Conservation (phyloP, 768 basidiomycete genomes). For the Fomitopsis pulvina region DNA sequence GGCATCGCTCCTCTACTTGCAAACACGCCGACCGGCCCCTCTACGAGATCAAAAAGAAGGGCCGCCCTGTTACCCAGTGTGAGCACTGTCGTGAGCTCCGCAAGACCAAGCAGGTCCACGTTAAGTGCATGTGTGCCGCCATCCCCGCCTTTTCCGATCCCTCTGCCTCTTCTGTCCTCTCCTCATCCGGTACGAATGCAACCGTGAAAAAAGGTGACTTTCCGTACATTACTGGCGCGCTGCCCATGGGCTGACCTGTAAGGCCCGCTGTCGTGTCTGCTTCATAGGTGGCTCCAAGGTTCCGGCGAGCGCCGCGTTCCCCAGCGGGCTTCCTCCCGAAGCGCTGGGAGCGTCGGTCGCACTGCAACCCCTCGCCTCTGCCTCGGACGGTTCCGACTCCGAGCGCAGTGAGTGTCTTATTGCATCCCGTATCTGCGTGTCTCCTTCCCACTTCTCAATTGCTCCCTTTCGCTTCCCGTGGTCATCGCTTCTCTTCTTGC, state of each 20-base stretch:
- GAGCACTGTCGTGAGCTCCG: constrained; percentile 25
- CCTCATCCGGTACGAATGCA: too few species aligned
- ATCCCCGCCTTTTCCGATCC: neutral
- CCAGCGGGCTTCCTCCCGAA: constrained; percentile 60
- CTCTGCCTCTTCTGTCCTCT: too few species aligned
- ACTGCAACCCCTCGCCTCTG: constrained; percentile 24
- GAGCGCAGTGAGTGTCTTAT: constrained; percentile 40
- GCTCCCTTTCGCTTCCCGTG: too few species aligned
- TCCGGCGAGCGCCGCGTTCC: constrained; percentile 71
- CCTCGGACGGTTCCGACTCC: constrained; percentile 51
- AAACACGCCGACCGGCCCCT: constrained; percentile 84
- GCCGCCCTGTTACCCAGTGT: constrained; percentile 50
- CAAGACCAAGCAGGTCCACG: constrained; percentile 37
- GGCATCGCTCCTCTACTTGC: constrained; percentile 86
- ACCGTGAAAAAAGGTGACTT: neutral
- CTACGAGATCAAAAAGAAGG: constrained; percentile 73
- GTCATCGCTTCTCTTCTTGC: too few species aligned
- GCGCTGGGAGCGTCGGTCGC: constrained; percentile 62
- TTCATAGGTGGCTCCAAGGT: constrained; percentile 48
- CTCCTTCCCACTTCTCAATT: too few species aligned
- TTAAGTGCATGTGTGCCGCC: constrained; percentile 31
- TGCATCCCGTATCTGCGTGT: neutral
- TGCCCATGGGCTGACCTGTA: constrained; percentile 33
- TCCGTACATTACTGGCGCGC: neutral
- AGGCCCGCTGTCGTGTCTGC: constrained; percentile 25